A percentile compares a stretch with the other conserved stretches of the same genome.
Conservation (phyloP, 2,329 filamentous ascomycete species). For the Paecilomyces dactylethromorphus region DNA sequence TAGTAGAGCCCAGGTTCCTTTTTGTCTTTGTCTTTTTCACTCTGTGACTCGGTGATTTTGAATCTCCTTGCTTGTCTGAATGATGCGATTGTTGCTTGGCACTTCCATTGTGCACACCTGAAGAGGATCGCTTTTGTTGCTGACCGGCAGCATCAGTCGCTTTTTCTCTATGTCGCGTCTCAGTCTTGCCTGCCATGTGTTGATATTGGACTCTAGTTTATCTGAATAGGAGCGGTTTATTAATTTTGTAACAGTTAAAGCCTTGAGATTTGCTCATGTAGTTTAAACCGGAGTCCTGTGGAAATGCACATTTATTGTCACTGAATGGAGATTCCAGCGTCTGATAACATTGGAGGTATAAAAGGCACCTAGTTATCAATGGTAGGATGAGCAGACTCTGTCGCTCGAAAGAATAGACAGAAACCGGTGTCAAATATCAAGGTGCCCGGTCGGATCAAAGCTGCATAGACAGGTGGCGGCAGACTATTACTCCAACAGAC, state of each 20-base stretch:
- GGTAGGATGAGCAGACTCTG: background rate
- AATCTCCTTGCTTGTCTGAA: background rate
- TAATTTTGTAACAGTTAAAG: background rate
- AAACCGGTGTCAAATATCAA: background rate
- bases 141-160: background rate
- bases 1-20: background rate
- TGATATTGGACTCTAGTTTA: background rate
- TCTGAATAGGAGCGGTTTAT: background rate
- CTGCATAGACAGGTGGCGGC: background rate
- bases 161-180: background rate
- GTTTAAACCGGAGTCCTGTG: background rate
- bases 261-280: background rate
- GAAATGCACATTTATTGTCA: background rate
- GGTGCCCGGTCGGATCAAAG: background rate
- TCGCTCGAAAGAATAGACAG: background rate
- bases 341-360: background rate
- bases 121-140: background rate
- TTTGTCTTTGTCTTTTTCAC: background rate
- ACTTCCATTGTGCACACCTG: background rate
- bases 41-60: background rate
- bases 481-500: background rate
- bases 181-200: background rate
- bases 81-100: background rate
- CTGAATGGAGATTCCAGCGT: background rate
- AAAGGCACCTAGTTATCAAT: background rate